Conservation (phyloP, 2,329 filamentous ascomycete species). For the Cytospora piceae region DNA sequence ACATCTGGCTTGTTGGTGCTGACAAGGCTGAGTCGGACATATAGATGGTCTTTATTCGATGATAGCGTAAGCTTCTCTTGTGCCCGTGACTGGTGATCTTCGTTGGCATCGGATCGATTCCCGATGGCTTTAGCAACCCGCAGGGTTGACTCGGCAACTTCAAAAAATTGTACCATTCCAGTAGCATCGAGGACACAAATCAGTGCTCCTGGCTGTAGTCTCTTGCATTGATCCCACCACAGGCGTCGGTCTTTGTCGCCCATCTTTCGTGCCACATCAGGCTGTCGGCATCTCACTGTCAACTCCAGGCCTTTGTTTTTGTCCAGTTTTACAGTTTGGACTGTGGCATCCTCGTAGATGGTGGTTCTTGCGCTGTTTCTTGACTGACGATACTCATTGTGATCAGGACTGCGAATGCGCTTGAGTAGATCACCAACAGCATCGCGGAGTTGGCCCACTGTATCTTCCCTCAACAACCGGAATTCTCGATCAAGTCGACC, state of each 20-base stretch:
- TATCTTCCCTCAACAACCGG: conserved; percentile 59
- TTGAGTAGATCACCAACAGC: conserved; percentile 48
- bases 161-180: conserved; percentile 46
- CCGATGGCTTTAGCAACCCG: background rate
- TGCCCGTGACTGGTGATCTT: background rate
- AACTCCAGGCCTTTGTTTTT: conserved; percentile 48
- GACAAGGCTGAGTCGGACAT: conserved; percentile 40
- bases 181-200: conserved; percentile 51
- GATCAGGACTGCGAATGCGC: conserved; percentile 33
- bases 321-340: conserved; percentile 43
- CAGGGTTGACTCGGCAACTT: conserved; percentile 41
- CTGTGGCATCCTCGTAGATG: conserved; percentile 42
- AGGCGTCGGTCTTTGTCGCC: conserved; percentile 41
- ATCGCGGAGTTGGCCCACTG: conserved; percentile 56
- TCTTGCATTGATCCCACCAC: conserved; percentile 56
- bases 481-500: conserved; percentile 60
- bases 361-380: conserved; percentile 40
- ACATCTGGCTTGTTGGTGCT: conserved; percentile 34
- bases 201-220: conserved; percentile 53
- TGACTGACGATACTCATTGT: conserved; percentile 20
- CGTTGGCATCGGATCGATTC: background rate
- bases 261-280: conserved; percentile 36
- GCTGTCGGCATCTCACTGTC: conserved; percentile 51
- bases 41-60: conserved; percentile 38
- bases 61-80: conserved; percentile 36